A percentile compares a stretch with the other conserved stretches of the same genome.
Evolutionary conservation across 1,284 basidiomycete genomes (phyloP).

Genomic region (Malassezia caprae): DNA sequence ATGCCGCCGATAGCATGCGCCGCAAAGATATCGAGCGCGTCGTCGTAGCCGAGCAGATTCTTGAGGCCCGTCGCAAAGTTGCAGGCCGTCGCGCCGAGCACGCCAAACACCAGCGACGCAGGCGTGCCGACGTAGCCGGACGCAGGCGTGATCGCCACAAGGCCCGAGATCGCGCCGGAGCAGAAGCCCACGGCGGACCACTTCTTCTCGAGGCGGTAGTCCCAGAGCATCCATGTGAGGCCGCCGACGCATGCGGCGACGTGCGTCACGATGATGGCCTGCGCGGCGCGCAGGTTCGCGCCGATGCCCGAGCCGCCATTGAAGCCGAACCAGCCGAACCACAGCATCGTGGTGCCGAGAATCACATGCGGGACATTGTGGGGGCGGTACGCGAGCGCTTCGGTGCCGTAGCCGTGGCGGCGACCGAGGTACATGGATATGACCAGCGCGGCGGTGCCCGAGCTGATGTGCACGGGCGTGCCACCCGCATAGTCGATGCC

Average conservation of each 20-base stretch:
- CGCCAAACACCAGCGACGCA: constrained; percentile 50
- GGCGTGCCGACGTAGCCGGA: constrained; percentile 52
- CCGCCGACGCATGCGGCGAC: constrained; percentile 65
- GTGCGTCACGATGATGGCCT: constrained; percentile 50
- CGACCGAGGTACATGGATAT: constrained; percentile 49
- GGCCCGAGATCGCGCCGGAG: constrained; percentile 20
- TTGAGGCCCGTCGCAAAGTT: constrained; percentile 95
- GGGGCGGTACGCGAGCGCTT: constrained; percentile 49
- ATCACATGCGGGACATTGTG: constrained; percentile 49
- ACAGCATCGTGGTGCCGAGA: constrained; percentile 50
- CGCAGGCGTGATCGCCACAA: constrained; percentile 67
- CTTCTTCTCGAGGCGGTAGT: constrained; percentile 51
- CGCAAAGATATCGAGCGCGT: constrained; percentile 63
- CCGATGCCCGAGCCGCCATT: constrained; percentile 49
- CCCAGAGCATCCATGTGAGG: constrained; percentile 50
- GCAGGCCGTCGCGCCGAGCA: constrained; percentile 70
- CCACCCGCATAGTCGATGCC: constrained; percentile 51
- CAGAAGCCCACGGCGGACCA: constrained; percentile 64
- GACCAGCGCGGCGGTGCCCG: constrained; percentile 47
- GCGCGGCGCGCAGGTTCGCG: constrained; percentile 49
- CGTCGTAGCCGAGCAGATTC: constrained; percentile 51
- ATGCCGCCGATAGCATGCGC: constrained; percentile 80
- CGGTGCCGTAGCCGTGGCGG: constrained; percentile 50
- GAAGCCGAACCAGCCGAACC: constrained; percentile 49
- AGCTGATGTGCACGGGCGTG: constrained; percentile 50